Conservation (phyloP, 2,329 filamentous ascomycete genomes). For the Lachnellula hyalina region DNA sequence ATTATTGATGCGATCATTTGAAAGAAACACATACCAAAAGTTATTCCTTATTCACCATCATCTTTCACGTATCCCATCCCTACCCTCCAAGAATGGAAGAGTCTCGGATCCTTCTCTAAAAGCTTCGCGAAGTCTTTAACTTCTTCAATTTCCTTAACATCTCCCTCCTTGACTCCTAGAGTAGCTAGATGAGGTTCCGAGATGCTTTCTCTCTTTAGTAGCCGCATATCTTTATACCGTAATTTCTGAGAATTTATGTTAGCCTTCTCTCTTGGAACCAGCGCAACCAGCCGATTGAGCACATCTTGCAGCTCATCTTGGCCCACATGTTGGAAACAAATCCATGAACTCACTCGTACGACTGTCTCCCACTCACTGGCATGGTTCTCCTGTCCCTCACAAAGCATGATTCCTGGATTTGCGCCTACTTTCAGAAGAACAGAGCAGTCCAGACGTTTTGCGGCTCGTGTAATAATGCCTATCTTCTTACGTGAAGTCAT, state of each 20-base stretch:
- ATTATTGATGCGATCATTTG: too few relatives aligned
- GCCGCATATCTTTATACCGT: constrained; percentile 28
- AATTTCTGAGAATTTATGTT: constrained; percentile 18
- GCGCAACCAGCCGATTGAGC: too few relatives aligned
- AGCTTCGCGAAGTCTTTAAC: constrained; percentile 22
- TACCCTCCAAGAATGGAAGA: constrained; percentile 26
- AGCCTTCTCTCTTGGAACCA: background rate
- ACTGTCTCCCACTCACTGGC: constrained; percentile 24
- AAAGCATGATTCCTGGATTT: constrained; percentile 74
- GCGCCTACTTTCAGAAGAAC: constrained; percentile 63
- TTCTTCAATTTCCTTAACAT: constrained; percentile 19
- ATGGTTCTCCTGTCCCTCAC: constrained; percentile 39
- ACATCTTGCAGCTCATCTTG: too few relatives aligned
- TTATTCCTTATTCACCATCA: constrained; percentile 1
- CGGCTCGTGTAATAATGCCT: constrained; percentile 56
- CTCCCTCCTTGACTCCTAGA: constrained; percentile 16
- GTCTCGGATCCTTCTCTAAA: constrained; percentile 14
- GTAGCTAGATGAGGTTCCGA: constrained; percentile 5
- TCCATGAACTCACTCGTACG: constrained; percentile 20
- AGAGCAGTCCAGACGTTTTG: constrained; percentile 53
- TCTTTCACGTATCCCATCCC: constrained; percentile 24
- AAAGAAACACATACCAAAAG: background rate
- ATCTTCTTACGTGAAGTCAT: constrained; percentile 77
- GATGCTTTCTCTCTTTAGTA: constrained; percentile 24
- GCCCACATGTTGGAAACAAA: background rate